Conservation (phyloP, 2,329 filamentous ascomycete species). For the Aspergillus neotritici region DNA sequence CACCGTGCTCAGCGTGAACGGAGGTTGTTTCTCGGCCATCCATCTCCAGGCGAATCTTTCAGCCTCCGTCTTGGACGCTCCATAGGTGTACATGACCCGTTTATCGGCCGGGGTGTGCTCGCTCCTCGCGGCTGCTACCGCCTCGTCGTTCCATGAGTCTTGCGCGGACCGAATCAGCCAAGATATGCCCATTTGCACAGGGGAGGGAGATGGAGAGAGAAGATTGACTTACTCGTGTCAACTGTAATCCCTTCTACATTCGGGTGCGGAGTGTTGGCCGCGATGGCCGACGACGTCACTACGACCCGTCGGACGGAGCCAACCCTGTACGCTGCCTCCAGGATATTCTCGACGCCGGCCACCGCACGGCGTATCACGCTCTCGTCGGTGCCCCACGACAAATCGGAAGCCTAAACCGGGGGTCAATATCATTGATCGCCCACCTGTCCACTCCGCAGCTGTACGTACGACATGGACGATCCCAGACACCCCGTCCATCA, state of each 20-base stretch:
- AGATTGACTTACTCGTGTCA: conserved; percentile 9
- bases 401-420: conserved; percentile 9
- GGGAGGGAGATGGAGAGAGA: neutral
- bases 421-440: too few relatives aligned
- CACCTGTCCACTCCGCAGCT: neutral
- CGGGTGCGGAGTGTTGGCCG: conserved; percentile 4
- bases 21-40: conserved; percentile 39
- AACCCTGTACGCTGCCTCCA: conserved; percentile 9
- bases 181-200: neutral
- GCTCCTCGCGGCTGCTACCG: conserved; percentile 6
- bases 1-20: conserved; percentile 41
- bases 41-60: conserved; percentile 47
- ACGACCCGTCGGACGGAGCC: conserved; percentile 13
- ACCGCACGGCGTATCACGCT: too few relatives aligned
- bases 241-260: conserved; percentile 6
- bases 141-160: conserved; percentile 7
- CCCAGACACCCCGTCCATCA: conserved; percentile 33
- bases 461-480: conserved; percentile 16
- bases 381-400: conserved; percentile 30
- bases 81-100: conserved; percentile 10
- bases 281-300: conserved; percentile 15
- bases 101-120: neutral
- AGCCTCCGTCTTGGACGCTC: conserved; percentile 43
- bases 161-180: conserved; percentile 3
- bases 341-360: conserved; percentile 2